Conservation (phyloP, 2,329 filamentous ascomycete genomes). For the Aspergillus unguis region DNA sequence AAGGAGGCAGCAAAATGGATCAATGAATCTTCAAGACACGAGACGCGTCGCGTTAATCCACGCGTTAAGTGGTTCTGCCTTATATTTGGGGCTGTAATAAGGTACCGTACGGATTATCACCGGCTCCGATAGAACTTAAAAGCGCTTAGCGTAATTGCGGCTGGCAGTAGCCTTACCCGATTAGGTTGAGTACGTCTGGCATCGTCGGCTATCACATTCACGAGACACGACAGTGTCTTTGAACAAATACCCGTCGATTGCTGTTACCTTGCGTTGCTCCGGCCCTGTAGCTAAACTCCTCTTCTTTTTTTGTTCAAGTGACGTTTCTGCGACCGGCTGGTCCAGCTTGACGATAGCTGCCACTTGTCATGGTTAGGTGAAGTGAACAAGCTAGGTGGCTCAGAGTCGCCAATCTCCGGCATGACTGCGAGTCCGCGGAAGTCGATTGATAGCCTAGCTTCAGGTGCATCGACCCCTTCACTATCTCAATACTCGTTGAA, state of each 20-base stretch:
- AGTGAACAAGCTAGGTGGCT: slow-evolving; percentile 29
- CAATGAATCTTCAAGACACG: slow-evolving; percentile 23
- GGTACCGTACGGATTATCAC: slow-evolving; percentile 16
- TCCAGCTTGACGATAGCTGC: slow-evolving; percentile 14
- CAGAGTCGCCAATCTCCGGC: slow-evolving; percentile 36
- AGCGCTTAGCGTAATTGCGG: slow-evolving; percentile 16
- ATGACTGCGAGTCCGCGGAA: slow-evolving; percentile 64
- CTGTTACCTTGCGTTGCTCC: too few relatives aligned
- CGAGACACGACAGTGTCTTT: too few relatives aligned
- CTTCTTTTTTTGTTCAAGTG: neutral
- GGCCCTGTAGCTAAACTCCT: neutral
- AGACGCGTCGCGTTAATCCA: slow-evolving; percentile 34
- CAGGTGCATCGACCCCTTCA: slow-evolving; percentile 51
- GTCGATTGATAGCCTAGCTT: slow-evolving; percentile 63
- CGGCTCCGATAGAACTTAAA: slow-evolving; percentile 5
- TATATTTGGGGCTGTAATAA: slow-evolving; percentile 3
- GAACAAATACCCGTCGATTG: too few relatives aligned
- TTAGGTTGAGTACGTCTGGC: slow-evolving; percentile 19
- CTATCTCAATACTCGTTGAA: slow-evolving; percentile 48
- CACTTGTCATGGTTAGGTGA: slow-evolving; percentile 38
- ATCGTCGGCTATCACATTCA: too few relatives aligned
- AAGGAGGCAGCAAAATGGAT: slow-evolving; percentile 12
- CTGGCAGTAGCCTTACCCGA: slow-evolving; percentile 25
- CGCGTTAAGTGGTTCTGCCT: slow-evolving; percentile 41
- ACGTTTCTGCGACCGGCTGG: too few relatives aligned